Conservation (phyloP, 2,329 filamentous ascomycete genomes). For the Nigrospora oryzae region DNA sequence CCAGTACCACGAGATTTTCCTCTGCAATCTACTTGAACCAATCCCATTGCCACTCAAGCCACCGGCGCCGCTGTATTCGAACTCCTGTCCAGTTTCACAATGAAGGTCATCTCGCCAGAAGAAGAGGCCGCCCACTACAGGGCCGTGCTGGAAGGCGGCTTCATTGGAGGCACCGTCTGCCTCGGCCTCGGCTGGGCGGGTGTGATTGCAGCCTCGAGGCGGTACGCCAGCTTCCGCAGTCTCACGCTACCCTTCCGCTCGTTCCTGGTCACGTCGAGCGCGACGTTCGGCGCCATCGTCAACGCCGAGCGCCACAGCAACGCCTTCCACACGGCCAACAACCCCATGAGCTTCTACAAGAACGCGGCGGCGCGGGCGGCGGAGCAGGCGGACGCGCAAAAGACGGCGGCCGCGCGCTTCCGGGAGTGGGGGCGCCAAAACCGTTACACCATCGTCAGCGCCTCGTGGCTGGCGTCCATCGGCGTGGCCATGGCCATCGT, state of each 20-base stretch:
- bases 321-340: slow-evolving; percentile 59
- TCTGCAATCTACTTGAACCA: too few relatives aligned
- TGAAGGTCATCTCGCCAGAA: slow-evolving; percentile 96
- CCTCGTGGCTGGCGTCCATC: slow-evolving; percentile 76
- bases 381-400: slow-evolving; percentile 44
- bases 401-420: slow-evolving; percentile 50
- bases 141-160: slow-evolving; percentile 70
- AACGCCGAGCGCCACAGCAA: slow-evolving; percentile 65
- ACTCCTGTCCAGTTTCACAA: slow-evolving; percentile 30
- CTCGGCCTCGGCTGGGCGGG: slow-evolving; percentile 57
- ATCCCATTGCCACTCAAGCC: too few relatives aligned
- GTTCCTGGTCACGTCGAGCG: slow-evolving; percentile 76
- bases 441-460: slow-evolving; percentile 79
- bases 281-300: slow-evolving; percentile 83
- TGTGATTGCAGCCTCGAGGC: slow-evolving; percentile 56
- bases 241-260: slow-evolving; percentile 88
- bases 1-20: too few relatives aligned
- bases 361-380: slow-evolving; percentile 51
- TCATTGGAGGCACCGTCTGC: slow-evolving; percentile 63
- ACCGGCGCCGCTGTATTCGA: too few relatives aligned
- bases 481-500: slow-evolving; percentile 66
- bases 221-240: slow-evolving; percentile 69
- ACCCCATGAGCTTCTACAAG: slow-evolving; percentile 60
- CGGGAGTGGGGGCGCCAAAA: slow-evolving; percentile 70
- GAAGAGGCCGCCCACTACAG: slow-evolving; percentile 82